These are phyloP conservation scores for Candida cerambycidarum DNA, from an alignment of 805 yeast genomes.

Conservation along the genomic window DNA sequence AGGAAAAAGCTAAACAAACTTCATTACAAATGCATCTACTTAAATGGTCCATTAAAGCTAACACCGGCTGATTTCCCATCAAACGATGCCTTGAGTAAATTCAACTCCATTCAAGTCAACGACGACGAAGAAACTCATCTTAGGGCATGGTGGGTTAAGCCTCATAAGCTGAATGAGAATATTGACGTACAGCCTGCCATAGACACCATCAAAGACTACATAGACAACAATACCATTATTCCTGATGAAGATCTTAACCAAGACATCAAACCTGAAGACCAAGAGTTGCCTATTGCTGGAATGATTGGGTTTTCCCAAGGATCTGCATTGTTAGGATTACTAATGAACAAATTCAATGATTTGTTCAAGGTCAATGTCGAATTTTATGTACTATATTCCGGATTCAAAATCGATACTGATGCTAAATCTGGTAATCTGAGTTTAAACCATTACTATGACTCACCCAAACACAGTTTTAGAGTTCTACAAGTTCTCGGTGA, in stretches of 20 bases:
- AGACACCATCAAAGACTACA: constrained; percentile 46
- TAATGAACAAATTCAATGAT: constrained; percentile 58
- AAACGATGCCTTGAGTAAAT: constrained; percentile 54
- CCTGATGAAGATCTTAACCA: constrained; percentile 28
- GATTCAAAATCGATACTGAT: constrained; percentile 42
- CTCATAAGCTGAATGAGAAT: constrained; percentile 42
- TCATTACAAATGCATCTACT: constrained; percentile 69
- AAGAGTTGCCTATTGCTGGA: constrained; percentile 70
- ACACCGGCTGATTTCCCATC: constrained; percentile 75
- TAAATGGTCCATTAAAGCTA: constrained; percentile 74
- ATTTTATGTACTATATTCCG: constrained; percentile 77
- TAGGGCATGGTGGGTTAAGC: constrained; percentile 79
- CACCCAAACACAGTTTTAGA: constrained; percentile 17
- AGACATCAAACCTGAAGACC: constrained; percentile 18
- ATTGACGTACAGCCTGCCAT: constrained; percentile 51
- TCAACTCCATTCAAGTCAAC: constrained; percentile 38
- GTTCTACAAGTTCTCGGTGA: constrained; percentile 81
- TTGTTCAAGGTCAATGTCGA: constrained; percentile 53
- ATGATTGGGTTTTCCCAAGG: constrained; percentile 93
- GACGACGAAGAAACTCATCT: constrained; percentile 33
- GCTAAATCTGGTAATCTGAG: constrained; percentile 24
- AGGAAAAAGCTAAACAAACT: constrained; percentile 69
- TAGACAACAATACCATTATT: constrained; percentile 54
- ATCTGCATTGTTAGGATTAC: constrained; percentile 77
- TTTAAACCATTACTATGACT: constrained; percentile 24